Evolutionary conservation across 2,329 filamentous ascomycete genomes (phyloP).

Genomic region (Dryadomyces quercus-mongolicae): DNA sequence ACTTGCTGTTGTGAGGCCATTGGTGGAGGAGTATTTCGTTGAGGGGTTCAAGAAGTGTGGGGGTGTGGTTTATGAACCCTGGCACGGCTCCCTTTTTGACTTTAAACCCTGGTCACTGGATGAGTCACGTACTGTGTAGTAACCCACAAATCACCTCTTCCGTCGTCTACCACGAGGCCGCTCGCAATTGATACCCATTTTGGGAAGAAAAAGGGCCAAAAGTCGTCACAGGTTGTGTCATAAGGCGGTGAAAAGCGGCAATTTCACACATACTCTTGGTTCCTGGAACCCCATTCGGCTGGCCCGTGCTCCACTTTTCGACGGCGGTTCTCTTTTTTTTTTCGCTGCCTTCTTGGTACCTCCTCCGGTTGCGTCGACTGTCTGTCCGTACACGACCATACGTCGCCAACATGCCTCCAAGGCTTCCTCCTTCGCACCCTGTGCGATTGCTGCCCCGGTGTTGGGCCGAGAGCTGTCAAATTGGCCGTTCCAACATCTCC

Average conservation of each 20-base stretch:
- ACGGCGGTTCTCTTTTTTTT: neutral
- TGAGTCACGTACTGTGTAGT: neutral
- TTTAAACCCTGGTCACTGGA: too few species aligned
- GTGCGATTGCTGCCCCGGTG: conserved; percentile 7
- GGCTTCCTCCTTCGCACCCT: neutral
- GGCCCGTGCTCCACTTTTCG: neutral
- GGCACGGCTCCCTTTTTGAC: too few species aligned
- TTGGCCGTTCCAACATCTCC: too few species aligned
- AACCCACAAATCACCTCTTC: neutral
- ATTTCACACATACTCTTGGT: neutral
- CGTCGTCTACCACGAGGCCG: neutral
- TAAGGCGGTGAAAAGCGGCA: conserved; percentile 10
- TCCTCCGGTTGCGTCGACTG: neutral
- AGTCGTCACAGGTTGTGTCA: neutral
- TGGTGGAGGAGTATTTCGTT: neutral
- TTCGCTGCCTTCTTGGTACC: neutral
- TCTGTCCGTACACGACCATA: too few species aligned
- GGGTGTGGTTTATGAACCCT: too few species aligned
- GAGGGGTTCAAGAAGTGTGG: too few species aligned
- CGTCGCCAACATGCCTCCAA: conserved; percentile 5
- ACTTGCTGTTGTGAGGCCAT: conserved; percentile 9
- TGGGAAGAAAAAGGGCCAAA: neutral
- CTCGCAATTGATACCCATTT: neutral
- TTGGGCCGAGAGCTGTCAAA: conserved; percentile 6
- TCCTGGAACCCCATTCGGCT: neutral